Evolutionary conservation across 345 rosid species (phyloP).

Genomic region (Brassica cretica): DNA sequence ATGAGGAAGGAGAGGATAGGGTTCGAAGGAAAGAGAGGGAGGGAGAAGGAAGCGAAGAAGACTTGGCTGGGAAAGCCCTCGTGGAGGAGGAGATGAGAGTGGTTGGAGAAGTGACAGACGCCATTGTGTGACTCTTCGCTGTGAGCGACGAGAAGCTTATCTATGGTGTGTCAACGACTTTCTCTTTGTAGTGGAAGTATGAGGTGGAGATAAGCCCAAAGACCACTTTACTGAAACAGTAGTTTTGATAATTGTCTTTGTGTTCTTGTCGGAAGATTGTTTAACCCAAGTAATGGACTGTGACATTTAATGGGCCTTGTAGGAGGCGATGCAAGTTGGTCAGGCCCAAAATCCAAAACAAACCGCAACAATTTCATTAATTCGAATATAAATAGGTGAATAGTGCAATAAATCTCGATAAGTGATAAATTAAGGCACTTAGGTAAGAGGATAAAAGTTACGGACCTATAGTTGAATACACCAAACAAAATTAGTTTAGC

Average conservation of each 20-base stretch:
- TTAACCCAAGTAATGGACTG: too few relatives aligned
- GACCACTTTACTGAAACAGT: not conserved
- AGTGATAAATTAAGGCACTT: too few relatives aligned
- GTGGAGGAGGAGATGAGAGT: conserved; percentile 60
- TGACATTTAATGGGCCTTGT: not conserved
- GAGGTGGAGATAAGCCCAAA: conserved; percentile 38
- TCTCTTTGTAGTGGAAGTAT: conserved; percentile 15
- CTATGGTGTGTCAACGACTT: conserved; percentile 10
- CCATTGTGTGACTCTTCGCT: conserved; percentile 45
- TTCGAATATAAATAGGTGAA: too few relatives aligned
- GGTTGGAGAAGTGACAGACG: conserved; percentile 66
- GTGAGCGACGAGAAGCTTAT: conserved; percentile 23
- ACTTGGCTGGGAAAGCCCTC: conserved; percentile 39
- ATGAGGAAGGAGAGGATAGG: conserved; percentile 45
- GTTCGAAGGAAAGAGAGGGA: conserved; percentile 45
- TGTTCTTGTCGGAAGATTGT: too few relatives aligned
- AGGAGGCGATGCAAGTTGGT: not conserved
- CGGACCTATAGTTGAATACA: too few relatives aligned
- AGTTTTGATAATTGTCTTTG: not conserved
- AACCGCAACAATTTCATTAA: too few relatives aligned
- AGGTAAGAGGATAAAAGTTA: too few relatives aligned
- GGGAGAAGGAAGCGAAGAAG: conserved; percentile 40
- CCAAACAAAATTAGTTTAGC: too few relatives aligned
- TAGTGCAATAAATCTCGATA: too few relatives aligned
- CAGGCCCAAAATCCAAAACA: too few relatives aligned